Percentiles rank a stretch among this genome's conserved stretches.
These are phyloP conservation scores for Acer yangbiense DNA, from an alignment of 345 rosid species.

Conservation along the genomic window DNA sequence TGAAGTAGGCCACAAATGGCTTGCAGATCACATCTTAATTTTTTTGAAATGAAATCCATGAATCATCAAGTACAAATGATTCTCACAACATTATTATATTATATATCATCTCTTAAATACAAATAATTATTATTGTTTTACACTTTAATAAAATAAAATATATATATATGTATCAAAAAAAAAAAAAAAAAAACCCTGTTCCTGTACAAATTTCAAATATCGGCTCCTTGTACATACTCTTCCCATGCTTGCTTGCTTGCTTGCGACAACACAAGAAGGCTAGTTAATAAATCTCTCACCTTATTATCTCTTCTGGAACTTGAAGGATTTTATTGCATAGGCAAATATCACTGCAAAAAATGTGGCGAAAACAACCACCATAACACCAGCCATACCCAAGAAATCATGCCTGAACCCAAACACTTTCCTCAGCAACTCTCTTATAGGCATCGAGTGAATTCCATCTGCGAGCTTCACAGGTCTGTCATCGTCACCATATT, in stretches of 20 bases:
- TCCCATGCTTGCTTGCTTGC: too few species aligned
- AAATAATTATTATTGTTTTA: background rate
- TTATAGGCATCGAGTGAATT: constrained; percentile 45
- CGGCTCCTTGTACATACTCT: too few species aligned
- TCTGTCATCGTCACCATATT: constrained; percentile 61
- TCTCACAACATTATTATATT: constrained; percentile 2
- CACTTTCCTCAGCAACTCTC: constrained; percentile 48
- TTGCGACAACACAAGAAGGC: background rate
- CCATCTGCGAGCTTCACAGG: constrained; percentile 66
- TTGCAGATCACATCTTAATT: background rate
- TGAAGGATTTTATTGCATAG: constrained; percentile 80
- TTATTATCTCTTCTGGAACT: constrained; percentile 84
- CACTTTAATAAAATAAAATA: background rate
- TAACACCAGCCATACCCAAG: constrained; percentile 62
- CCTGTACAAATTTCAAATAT: constrained; percentile 4
- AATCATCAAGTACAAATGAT: background rate
- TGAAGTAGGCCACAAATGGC: background rate
- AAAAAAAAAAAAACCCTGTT: background rate
- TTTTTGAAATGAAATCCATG: background rate
- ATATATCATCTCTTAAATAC: background rate
- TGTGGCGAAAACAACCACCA: constrained; percentile 72
- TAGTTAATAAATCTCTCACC: background rate
- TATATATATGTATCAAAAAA: background rate
- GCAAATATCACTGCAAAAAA: constrained; percentile 78
- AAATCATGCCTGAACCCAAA: constrained; percentile 84